Evolutionary conservation across 2,329 filamentous ascomycete species (phyloP).

Genomic region (Thermochaetoides dissita): DNA sequence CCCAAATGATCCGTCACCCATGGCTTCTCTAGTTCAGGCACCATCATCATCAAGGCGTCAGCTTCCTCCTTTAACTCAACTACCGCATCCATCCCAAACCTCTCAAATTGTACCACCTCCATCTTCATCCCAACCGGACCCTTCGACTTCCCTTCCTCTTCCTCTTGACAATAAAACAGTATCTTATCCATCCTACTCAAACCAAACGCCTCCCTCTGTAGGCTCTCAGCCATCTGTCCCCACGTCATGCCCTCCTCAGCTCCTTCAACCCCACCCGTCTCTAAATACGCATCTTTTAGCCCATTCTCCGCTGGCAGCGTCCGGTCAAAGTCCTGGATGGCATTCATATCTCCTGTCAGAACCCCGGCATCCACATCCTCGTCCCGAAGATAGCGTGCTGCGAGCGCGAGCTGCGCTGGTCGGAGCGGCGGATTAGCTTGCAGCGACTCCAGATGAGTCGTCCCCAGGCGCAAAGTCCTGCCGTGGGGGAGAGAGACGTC

Average conservation of each 20-base stretch:
- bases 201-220: slow-evolving; percentile 29
- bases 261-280: slow-evolving; percentile 35
- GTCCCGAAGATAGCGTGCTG: slow-evolving; percentile 27
- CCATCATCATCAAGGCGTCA: slow-evolving; percentile 12
- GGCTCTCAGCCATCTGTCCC: slow-evolving; percentile 37
- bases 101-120: slow-evolving; percentile 24
- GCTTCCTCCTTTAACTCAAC: slow-evolving; percentile 22
- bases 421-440: slow-evolving; percentile 32
- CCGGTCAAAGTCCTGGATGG: slow-evolving; percentile 39
- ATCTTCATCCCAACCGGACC: not conserved
- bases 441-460: slow-evolving; percentile 44
- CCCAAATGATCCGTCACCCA: slow-evolving; percentile 40
- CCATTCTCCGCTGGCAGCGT: slow-evolving; percentile 32
- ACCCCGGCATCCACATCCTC: slow-evolving; percentile 26
- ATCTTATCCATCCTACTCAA: slow-evolving; percentile 46
- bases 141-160: not conserved
- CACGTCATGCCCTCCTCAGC: slow-evolving; percentile 40
- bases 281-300: slow-evolving; percentile 38
- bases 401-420: slow-evolving; percentile 31
- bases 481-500: slow-evolving; percentile 25
- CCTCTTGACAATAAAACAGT: slow-evolving; percentile 24
- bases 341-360: slow-evolving; percentile 43
- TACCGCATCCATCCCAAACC: slow-evolving; percentile 33
- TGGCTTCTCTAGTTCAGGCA: slow-evolving; percentile 23
- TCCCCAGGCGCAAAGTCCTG: slow-evolving; percentile 33